A percentile compares a stretch with the other conserved stretches of the same genome.
Evolutionary conservation across 176 grass and related monocot species (phyloP).

Genomic region (Cenchrus fungigraminus): DNA sequence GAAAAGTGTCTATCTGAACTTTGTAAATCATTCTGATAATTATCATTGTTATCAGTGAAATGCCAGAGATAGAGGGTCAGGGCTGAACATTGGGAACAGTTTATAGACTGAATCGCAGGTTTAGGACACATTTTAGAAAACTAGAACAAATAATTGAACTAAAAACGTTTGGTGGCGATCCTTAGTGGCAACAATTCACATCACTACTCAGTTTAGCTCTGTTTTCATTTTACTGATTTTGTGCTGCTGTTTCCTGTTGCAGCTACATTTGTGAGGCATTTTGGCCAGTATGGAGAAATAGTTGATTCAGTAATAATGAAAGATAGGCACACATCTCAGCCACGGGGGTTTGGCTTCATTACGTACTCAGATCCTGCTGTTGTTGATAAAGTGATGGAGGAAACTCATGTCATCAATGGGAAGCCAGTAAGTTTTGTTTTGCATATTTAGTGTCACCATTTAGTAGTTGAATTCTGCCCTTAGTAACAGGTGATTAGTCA

Average conservation of each 20-base stretch:
- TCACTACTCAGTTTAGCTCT: neutral
- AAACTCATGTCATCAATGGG: constrained; percentile 77
- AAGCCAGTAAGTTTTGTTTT: constrained; percentile 72
- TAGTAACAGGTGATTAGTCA: too few relatives aligned
- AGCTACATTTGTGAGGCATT: constrained; percentile 79
- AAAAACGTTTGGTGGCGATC: neutral
- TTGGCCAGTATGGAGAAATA: constrained; percentile 84
- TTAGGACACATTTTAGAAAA: neutral
- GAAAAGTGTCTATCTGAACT: neutral
- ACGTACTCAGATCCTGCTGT: constrained; percentile 78
- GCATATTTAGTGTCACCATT: neutral
- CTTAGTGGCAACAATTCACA: neutral
- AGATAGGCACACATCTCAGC: constrained; percentile 77
- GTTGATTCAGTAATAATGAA: constrained; percentile 94
- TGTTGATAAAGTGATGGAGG: constrained; percentile 86
- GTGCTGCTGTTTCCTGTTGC: constrained; percentile 17
- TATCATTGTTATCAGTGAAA: neutral
- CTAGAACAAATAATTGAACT: neutral
- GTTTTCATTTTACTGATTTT: constrained; percentile 24
- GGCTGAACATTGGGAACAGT: neutral
- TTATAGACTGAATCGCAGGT: neutral
- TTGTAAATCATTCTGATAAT: neutral
- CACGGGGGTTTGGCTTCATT: constrained; percentile 95
- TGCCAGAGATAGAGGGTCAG: neutral
- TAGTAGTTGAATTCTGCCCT: neutral